Percentiles rank a stretch among this genome's conserved stretches.
These are phyloP conservation scores for Boehmeria nivea DNA, from an alignment of 306 rosid genomes.

Conservation along the genomic window DNA sequence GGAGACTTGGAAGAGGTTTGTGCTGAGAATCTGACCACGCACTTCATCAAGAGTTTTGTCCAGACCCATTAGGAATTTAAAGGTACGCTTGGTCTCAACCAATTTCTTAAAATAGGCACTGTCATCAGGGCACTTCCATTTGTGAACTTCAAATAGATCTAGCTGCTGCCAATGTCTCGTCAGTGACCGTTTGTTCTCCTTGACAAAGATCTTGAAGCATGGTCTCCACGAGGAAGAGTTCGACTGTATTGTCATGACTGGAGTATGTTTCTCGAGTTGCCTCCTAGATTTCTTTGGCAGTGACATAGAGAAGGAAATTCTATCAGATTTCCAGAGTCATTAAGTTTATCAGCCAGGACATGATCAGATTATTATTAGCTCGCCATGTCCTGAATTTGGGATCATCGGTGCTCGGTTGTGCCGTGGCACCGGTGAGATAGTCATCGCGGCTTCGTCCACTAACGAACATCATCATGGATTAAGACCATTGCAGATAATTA, in stretches of 20 bases:
- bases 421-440: too few species aligned
- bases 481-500: background rate
- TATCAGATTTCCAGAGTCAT: background rate
- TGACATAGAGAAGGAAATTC: background rate
- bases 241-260: background rate
- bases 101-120: background rate
- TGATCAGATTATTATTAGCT: too few species aligned
- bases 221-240: background rate
- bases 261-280: background rate
- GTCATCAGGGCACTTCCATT: background rate
- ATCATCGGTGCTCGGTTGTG: too few species aligned
- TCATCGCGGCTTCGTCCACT: too few species aligned
- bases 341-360: too few species aligned
- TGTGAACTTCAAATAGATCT: background rate
- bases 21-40: background rate
- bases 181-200: background rate
- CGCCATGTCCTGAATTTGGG: too few species aligned
- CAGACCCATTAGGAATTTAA: background rate
- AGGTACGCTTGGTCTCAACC: background rate
- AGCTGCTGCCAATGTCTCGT: background rate
- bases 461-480: too few species aligned
- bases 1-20: background rate
- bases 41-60: background rate
- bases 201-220: background rate
- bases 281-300: background rate